Percentiles rank a stretch among this genome's conserved stretches.
These are phyloP conservation scores for Colletotrichum costaricense DNA, from an alignment of 2,329 filamentous ascomycete species.

Conservation along the genomic window DNA sequence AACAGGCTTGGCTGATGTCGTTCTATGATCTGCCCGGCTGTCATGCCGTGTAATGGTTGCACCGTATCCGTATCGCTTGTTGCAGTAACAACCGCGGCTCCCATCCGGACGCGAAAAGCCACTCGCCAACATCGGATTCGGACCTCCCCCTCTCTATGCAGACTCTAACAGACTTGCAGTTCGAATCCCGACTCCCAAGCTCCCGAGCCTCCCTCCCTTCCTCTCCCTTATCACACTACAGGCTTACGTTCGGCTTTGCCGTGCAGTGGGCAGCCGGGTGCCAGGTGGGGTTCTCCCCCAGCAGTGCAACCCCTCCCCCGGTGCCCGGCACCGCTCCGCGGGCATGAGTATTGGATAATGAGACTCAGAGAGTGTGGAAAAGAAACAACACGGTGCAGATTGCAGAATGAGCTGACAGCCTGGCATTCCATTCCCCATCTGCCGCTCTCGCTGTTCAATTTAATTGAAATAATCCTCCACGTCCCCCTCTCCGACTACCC, in stretches of 20 bases:
- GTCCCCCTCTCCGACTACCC: neutral
- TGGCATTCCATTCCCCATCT: neutral
- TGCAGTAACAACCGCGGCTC: neutral
- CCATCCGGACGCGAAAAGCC: neutral
- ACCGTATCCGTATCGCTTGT: slow-evolving; percentile 6
- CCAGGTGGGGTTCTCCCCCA: neutral
- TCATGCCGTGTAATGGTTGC: neutral
- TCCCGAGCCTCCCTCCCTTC: neutral
- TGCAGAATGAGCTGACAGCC: neutral
- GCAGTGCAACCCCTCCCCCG: neutral
- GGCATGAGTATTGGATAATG: slow-evolving; percentile 2
- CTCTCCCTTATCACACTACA: slow-evolving; percentile 8
- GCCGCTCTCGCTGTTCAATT: neutral
- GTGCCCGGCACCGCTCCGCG: slow-evolving; percentile 3
- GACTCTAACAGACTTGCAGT: neutral
- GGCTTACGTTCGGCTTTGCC: slow-evolving; percentile 38
- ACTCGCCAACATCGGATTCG: neutral
- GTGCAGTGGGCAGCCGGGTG: slow-evolving; percentile 47
- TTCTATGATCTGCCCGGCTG: neutral
- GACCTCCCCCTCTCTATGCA: neutral
- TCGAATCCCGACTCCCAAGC: neutral
- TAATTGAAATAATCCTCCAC: neutral
- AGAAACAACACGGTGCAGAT: slow-evolving; percentile 1
- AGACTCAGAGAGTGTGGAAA: neutral
- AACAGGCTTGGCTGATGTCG: neutral